A percentile compares a stretch with the other conserved stretches of the same genome.
Evolutionary conservation across 345 rosid genomes (phyloP).

Genomic region (Laguncularia racemosa): DNA sequence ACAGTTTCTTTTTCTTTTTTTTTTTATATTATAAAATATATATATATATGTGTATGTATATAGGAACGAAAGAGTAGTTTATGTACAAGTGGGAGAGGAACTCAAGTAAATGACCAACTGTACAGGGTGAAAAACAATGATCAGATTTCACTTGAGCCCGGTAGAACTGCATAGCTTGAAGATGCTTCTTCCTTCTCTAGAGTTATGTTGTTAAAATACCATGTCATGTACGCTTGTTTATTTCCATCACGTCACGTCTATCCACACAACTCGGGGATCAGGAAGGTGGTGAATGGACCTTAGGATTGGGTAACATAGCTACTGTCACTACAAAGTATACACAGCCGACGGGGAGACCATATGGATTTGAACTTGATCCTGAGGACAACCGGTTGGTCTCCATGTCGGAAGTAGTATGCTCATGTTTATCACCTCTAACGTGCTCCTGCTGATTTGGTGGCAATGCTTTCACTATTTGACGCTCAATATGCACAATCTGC

Average conservation of each 20-base stretch:
- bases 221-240: constrained; percentile 37
- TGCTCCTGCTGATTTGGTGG: constrained; percentile 30
- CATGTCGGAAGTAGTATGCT: constrained; percentile 37
- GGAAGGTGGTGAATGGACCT: constrained; percentile 72
- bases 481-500: constrained; percentile 85
- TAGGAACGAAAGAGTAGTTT: constrained; percentile 8
- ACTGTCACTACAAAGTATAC: constrained; percentile 90
- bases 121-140: constrained; percentile 32
- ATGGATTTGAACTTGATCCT: constrained; percentile 53
- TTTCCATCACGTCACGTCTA: constrained; percentile 86
- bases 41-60: too few species aligned
- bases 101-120: constrained; percentile 33
- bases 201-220: neutral
- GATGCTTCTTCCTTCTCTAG: neutral
- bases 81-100: constrained; percentile 32
- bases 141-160: too few species aligned
- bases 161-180: too few species aligned
- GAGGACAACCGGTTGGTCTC: constrained; percentile 45
- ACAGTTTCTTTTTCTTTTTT: too few species aligned
- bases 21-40: neutral
- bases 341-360: constrained; percentile 73
- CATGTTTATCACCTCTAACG: constrained; percentile 27
- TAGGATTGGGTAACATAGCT: constrained; percentile 92
- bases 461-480: constrained; percentile 55
- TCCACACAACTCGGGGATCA: constrained; percentile 64